These are phyloP conservation scores for Penicillium glabrum DNA, from an alignment of 2,329 filamentous ascomycete species.

Conservation along the genomic window DNA sequence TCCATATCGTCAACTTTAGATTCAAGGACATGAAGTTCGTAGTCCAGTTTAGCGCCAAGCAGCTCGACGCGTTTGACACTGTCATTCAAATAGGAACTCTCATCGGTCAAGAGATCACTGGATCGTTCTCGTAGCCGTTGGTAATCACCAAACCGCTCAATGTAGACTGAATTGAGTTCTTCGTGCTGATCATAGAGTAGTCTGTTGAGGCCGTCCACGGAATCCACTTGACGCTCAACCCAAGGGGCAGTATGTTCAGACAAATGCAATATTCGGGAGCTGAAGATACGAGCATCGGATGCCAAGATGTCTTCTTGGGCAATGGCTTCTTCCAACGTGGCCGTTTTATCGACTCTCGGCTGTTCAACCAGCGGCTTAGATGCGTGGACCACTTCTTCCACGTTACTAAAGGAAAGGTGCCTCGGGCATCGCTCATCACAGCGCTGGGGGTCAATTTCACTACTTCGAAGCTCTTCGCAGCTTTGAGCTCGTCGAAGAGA, in stretches of 20 bases:
- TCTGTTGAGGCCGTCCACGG: constrained; percentile 60
- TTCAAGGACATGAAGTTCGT: constrained; percentile 79
- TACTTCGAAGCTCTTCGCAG: constrained; percentile 25
- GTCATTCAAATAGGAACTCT: constrained; percentile 68
- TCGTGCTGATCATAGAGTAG: constrained; percentile 64
- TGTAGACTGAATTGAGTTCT: constrained; percentile 66
- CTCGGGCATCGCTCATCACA: constrained; percentile 38
- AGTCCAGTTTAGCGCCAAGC: constrained; percentile 81
- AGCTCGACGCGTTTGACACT: constrained; percentile 76
- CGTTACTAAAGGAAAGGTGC: constrained; percentile 49
- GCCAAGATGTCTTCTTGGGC: constrained; percentile 40
- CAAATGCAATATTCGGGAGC: constrained; percentile 38
- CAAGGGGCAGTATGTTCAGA: constrained; percentile 40
- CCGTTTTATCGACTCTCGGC: constrained; percentile 32
- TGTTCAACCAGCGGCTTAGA: constrained; percentile 32
- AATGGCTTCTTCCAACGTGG: constrained; percentile 42
- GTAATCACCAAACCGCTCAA: constrained; percentile 69
- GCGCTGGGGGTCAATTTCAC: constrained; percentile 17
- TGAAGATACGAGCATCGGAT: constrained; percentile 37
- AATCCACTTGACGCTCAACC: constrained; percentile 43
- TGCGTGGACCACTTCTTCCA: constrained; percentile 45
- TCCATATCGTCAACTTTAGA: constrained; percentile 85
- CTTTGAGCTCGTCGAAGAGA: constrained; percentile 41
- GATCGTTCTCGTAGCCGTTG: constrained; percentile 66
- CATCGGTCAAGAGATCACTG: constrained; percentile 67